Evolutionary conservation across 2,329 filamentous ascomycete genomes (phyloP).

Genomic region (Fonsecaea multimorphosa): DNA sequence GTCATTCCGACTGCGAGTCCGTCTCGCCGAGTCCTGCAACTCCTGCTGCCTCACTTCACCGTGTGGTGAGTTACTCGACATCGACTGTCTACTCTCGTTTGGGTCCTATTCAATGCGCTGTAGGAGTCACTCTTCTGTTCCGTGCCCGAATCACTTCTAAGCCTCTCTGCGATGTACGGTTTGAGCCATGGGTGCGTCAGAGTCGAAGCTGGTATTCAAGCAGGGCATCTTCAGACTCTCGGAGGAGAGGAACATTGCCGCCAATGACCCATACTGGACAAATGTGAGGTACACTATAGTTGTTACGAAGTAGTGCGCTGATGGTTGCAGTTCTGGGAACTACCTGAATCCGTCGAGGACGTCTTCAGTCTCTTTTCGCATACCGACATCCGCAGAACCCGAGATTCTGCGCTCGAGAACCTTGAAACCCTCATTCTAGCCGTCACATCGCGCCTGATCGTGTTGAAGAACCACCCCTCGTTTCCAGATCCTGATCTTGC

Average conservation of each 20-base stretch:
- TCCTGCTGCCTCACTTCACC: background rate
- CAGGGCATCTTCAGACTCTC: slow-evolving; percentile 96
- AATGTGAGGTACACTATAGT: slow-evolving; percentile 65
- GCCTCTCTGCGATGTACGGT: slow-evolving; percentile 25
- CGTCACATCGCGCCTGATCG: slow-evolving; percentile 79
- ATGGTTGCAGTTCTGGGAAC: slow-evolving; percentile 82
- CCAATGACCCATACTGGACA: slow-evolving; percentile 91
- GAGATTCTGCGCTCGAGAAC: slow-evolving; percentile 84
- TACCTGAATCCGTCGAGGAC: slow-evolving; percentile 93
- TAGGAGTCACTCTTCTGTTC: background rate
- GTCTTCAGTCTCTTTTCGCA: slow-evolving; percentile 95
- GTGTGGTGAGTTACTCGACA: background rate
- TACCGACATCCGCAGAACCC: slow-evolving; percentile 83
- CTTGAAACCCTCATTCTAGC: slow-evolving; percentile 87
- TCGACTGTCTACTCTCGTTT: background rate
- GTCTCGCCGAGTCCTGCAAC: background rate
- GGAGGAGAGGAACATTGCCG: slow-evolving; percentile 85
- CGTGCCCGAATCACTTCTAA: background rate
- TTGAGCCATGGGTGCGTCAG: slow-evolving; percentile 87
- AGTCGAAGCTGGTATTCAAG: slow-evolving; percentile 98
- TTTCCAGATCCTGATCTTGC: slow-evolving; percentile 88
- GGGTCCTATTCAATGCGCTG: background rate
- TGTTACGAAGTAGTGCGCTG: slow-evolving; percentile 32
- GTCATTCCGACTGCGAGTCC: slow-evolving; percentile 11
- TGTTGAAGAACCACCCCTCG: slow-evolving; percentile 84